phyloP scores from a whole-genome alignment of 2,329 filamentous ascomycete species.

The Gnomoniopsis smithogilvyi region DNA sequence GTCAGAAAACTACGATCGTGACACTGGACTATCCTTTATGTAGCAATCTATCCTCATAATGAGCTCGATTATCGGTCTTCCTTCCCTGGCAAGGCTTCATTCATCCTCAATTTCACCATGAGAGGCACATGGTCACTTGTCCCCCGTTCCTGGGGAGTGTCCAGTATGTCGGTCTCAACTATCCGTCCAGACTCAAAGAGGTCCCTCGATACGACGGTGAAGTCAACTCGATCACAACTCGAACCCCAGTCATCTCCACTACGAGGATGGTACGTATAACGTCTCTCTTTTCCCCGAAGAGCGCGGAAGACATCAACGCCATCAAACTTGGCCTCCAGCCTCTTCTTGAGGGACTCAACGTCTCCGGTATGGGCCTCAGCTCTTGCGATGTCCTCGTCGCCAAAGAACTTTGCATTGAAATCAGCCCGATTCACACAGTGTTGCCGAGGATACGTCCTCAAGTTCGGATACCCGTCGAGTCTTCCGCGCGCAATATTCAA shows the following conservation, averaged over 20 bases:
- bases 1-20: too few relatives aligned
- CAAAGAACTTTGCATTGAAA: slow-evolving; percentile 47
- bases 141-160: slow-evolving; percentile 41
- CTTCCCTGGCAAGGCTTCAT: neutral
- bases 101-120: slow-evolving; percentile 32
- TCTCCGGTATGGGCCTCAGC: slow-evolving; percentile 15
- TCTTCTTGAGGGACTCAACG: slow-evolving; percentile 1
- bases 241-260: slow-evolving; percentile 37
- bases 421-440: slow-evolving; percentile 49
- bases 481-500: slow-evolving; percentile 44
- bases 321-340: slow-evolving; percentile 26
- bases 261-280: slow-evolving; percentile 48
- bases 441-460: slow-evolving; percentile 40
- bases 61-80: too few relatives aligned
- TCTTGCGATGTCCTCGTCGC: slow-evolving; percentile 18
- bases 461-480: slow-evolving; percentile 38
- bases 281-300: slow-evolving; percentile 35
- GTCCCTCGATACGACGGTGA: slow-evolving; percentile 41
- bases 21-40: too few relatives aligned
- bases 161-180: slow-evolving; percentile 28
- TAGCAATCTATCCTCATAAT: too few relatives aligned
- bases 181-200: slow-evolving; percentile 27
- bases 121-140: slow-evolving; percentile 53
- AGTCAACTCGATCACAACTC: slow-evolving; percentile 52
- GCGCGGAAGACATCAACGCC: slow-evolving; percentile 46